These are phyloP conservation scores for Speleostelium caveatum DNA, from an alignment of 78 protist genomes.

Conservation along the genomic window DNA sequence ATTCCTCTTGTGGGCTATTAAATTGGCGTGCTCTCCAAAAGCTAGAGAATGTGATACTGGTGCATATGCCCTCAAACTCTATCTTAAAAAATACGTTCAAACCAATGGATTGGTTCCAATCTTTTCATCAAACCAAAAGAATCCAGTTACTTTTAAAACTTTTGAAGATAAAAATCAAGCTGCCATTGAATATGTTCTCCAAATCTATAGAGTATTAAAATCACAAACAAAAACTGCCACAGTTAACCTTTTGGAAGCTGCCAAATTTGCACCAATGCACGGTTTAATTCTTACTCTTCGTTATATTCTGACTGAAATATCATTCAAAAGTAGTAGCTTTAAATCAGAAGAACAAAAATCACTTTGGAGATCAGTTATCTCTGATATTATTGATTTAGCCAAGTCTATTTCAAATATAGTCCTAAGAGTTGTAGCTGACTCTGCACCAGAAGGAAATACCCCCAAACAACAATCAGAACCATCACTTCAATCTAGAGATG, in stretches of 20 bases:
- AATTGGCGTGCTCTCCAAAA: constrained; percentile 52
- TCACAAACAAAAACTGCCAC: constrained; percentile 50
- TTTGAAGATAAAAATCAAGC: neutral
- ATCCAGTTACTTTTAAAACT: constrained; percentile 7
- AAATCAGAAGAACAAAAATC: neutral
- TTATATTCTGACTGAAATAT: constrained; percentile 21
- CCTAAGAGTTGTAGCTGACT: constrained; percentile 73
- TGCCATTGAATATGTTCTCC: constrained; percentile 6
- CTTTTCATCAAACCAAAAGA: neutral
- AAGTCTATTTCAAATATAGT: constrained; percentile 36
- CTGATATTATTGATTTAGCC: constrained; percentile 28
- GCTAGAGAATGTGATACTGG: constrained; percentile 82
- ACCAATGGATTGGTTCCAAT: constrained; percentile 18
- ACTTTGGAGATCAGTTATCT: constrained; percentile 15
- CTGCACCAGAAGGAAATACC: constrained; percentile 80
- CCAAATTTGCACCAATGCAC: constrained; percentile 76
- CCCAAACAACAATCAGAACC: constrained; percentile 1
- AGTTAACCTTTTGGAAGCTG: constrained; percentile 50
- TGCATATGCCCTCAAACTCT: constrained; percentile 41
- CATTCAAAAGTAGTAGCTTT: constrained; percentile 1
- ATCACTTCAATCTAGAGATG: too few relatives aligned
- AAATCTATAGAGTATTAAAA: constrained; percentile 25
- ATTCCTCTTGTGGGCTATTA: constrained; percentile 49
- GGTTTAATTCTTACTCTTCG: constrained; percentile 64
- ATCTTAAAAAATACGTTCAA: constrained; percentile 41